These are phyloP conservation scores for Chlamydomonas incerta DNA, from an alignment of 139 green algal species.

Conservation along the genomic window DNA sequence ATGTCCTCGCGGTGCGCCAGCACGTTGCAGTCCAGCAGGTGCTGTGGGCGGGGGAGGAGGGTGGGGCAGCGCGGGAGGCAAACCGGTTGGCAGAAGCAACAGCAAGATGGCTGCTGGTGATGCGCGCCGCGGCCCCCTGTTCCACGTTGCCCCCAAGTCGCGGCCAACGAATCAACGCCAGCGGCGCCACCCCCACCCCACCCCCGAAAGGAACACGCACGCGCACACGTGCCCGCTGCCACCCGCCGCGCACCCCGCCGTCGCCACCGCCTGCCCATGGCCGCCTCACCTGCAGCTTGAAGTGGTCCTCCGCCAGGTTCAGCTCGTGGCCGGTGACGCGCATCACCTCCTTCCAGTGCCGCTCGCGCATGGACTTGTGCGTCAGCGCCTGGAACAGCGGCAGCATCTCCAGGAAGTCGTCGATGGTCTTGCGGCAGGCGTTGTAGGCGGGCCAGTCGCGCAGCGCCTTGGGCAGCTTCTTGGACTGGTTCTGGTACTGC, in stretches of 20 bases:
- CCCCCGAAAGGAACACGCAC: too few relatives aligned
- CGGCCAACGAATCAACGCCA: too few relatives aligned
- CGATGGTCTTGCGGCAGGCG: constrained; percentile 88
- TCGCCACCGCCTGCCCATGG: neutral
- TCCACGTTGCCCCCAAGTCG: too few relatives aligned
- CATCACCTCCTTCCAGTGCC: constrained; percentile 92
- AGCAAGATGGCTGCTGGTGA: too few relatives aligned
- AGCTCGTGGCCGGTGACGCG: constrained; percentile 80
- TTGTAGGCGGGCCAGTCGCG: constrained; percentile 91
- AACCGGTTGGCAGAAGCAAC: too few relatives aligned
- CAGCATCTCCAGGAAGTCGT: constrained; percentile 92
- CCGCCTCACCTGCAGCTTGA: constrained; percentile 78
- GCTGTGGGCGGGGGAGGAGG: constrained; percentile 46
- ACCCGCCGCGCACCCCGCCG: neutral
- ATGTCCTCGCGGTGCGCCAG: constrained; percentile 84
- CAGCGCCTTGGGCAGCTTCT: constrained; percentile 92
- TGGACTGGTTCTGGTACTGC: constrained; percentile 80
- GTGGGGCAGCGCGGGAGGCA: too few relatives aligned
- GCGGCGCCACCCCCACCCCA: too few relatives aligned
- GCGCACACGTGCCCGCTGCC: neutral
- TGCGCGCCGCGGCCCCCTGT: too few relatives aligned
- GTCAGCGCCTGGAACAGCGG: constrained; percentile 89
- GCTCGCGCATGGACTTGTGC: constrained; percentile 77
- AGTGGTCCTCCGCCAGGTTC: constrained; percentile 87
- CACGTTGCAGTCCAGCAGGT: constrained; percentile 88